These are phyloP conservation scores for Cryphonectria radicalis DNA, from an alignment of 2,329 filamentous ascomycete species.

Conservation along the genomic window DNA sequence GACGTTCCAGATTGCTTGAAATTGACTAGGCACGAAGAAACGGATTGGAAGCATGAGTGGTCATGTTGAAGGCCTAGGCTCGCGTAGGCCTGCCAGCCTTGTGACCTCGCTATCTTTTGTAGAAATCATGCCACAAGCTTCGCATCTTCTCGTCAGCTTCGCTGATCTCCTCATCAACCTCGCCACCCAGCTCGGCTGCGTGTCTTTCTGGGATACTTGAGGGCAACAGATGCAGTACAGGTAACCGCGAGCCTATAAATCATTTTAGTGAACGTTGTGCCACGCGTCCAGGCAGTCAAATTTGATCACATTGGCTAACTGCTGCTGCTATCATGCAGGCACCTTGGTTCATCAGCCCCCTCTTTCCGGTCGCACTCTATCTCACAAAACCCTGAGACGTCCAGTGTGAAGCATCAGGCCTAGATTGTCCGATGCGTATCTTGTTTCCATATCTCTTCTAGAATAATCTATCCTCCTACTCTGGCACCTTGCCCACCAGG, in stretches of 20 bases:
- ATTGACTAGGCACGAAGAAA: not conserved
- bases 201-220: not conserved
- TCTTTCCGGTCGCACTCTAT: not conserved
- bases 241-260: not conserved
- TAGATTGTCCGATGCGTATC: conserved; percentile 27
- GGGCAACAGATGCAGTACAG: not conserved
- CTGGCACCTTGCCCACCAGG: conserved; percentile 15
- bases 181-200: not conserved
- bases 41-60: not conserved
- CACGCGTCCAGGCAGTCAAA: not conserved
- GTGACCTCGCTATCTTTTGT: not conserved
- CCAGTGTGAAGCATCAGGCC: not conserved
- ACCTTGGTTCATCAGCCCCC: not conserved
- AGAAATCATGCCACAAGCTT: not conserved
- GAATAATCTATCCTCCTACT: conserved; percentile 31
- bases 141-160: not conserved
- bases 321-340: not conserved
- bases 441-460: conserved; percentile 35
- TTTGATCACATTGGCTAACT: not conserved
- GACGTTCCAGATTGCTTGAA: too few species aligned
- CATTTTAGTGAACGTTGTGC: not conserved
- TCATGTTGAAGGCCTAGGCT: not conserved
- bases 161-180: not conserved
- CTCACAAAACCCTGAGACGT: not conserved
- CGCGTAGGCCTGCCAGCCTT: not conserved